Evolutionary conservation across 2,329 filamentous ascomycete species (phyloP).

Genomic region (Hymenoscyphus scutula): DNA sequence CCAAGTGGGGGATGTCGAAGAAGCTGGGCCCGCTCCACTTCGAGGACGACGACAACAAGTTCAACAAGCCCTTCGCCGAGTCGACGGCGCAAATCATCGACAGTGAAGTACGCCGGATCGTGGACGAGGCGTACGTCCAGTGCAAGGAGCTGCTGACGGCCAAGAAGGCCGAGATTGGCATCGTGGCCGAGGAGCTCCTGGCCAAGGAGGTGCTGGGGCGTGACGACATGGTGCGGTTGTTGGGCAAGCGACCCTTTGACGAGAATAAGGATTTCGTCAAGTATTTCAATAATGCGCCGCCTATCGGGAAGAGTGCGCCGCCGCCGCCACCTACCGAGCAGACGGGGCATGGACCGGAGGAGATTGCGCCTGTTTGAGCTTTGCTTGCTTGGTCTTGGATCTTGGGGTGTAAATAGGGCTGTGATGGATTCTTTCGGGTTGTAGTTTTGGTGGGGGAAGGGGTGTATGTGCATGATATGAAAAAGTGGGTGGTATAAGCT

Average conservation of each 20-base stretch:
- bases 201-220: slow-evolving; percentile 86
- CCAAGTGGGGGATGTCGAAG: slow-evolving; percentile 97
- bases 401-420: not conserved
- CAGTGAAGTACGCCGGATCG: slow-evolving; percentile 82
- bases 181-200: slow-evolving; percentile 90
- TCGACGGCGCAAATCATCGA: slow-evolving; percentile 91
- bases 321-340: slow-evolving; percentile 49
- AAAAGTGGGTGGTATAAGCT: no score
- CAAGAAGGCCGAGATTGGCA: slow-evolving; percentile 84
- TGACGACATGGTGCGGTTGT: slow-evolving; percentile 86
- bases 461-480: no score
- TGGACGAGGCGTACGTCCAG: slow-evolving; percentile 88
- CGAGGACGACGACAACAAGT: slow-evolving; percentile 74
- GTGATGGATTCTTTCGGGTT: no score
- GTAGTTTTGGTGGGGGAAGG: no score
- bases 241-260: slow-evolving; percentile 80
- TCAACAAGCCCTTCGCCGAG: slow-evolving; percentile 96
- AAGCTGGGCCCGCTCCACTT: slow-evolving; percentile 94
- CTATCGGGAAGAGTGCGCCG: slow-evolving; percentile 57
- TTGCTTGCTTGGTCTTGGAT: not conserved
- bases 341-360: slow-evolving; percentile 18
- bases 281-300: slow-evolving; percentile 69
- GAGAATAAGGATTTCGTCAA: slow-evolving; percentile 86
- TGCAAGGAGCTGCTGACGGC: slow-evolving; percentile 79
- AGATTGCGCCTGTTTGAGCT: not conserved